A percentile compares a stretch with the other conserved stretches of the same genome.
Conservation (phyloP, 2,329 filamentous ascomycete species). For the Lasiodiplodia gonubiensis region DNA sequence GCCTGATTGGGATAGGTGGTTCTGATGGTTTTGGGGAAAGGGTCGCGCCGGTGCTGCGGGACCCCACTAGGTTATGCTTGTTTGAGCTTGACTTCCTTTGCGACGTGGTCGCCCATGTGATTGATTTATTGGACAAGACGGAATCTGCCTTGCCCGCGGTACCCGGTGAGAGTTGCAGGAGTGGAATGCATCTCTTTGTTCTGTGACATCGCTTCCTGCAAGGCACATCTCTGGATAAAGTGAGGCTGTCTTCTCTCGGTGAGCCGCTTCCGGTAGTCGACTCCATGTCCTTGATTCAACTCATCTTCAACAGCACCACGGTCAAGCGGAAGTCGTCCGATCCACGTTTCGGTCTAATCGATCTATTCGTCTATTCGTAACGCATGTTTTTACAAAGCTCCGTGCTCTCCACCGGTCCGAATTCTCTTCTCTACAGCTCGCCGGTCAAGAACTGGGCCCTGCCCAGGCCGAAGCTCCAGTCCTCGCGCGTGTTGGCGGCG, state of each 20-base stretch:
- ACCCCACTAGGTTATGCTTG: neutral
- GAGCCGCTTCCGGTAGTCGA: neutral
- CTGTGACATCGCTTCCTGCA: neutral
- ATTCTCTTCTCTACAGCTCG: constrained; percentile 26
- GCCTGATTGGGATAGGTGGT: no score
- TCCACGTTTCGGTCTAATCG: neutral
- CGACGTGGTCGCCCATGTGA: neutral
- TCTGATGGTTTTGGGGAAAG: neutral
- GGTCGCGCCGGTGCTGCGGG: neutral
- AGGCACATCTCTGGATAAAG: neutral
- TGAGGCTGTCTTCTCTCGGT: neutral
- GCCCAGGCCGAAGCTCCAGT: constrained; percentile 43
- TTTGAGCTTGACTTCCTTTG: neutral
- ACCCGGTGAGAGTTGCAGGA: neutral
- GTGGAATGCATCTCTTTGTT: neutral
- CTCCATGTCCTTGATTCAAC: neutral
- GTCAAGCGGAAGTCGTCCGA: neutral
- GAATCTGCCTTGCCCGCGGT: neutral
- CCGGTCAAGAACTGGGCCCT: constrained; percentile 40
- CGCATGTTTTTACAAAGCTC: neutral
- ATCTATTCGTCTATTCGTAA: constrained; percentile 4
- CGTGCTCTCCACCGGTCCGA: neutral
- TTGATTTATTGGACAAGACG: neutral
- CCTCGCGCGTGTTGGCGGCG: constrained; percentile 36
- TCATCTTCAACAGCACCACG: neutral